phyloP scores from a whole-genome alignment of 2,329 filamentous ascomycete genomes.

The Penicillium sp. region DNA sequence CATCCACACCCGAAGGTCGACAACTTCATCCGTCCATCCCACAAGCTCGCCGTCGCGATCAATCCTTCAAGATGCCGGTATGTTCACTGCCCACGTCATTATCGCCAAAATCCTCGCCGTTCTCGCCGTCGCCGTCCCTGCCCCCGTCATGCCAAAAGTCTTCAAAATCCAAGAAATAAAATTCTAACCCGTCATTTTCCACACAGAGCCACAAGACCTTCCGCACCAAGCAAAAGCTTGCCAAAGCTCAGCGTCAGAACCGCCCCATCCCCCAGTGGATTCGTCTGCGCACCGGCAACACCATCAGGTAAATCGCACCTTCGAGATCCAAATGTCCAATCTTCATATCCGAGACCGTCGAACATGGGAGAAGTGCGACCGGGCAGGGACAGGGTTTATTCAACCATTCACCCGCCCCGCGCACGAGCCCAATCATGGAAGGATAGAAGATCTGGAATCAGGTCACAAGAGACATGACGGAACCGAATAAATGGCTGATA shows the following conservation, averaged over 20 bases:
- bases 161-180: constrained; percentile 1
- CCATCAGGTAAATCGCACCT: constrained; percentile 78
- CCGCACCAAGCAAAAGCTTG: constrained; percentile 99
- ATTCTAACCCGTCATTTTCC: constrained; percentile 17
- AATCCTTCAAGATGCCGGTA: constrained; percentile 56
- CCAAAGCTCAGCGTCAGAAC: constrained; percentile 99
- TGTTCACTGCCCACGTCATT: constrained; percentile 19
- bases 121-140: not conserved
- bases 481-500: constrained; percentile 6
- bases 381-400: constrained; percentile 2
- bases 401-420: constrained; percentile 1
- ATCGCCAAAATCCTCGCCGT: constrained; percentile 6
- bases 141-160: constrained; percentile 3
- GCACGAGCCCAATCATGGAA: constrained; percentile 5
- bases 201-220: constrained; percentile 97
- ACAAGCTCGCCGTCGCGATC: constrained; percentile 41
- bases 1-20: constrained; percentile 34
- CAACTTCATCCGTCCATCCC: constrained; percentile 36
- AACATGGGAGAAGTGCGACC: constrained; percentile 1
- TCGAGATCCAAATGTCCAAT: constrained; percentile 5
- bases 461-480: constrained; percentile 11
- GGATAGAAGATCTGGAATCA: not conserved
- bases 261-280: constrained; percentile 99
- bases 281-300: constrained; percentile 95
- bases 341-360: not conserved